Evolutionary conservation across 306 rosid genomes (phyloP).

Genomic region (Biancaea sappan): DNA sequence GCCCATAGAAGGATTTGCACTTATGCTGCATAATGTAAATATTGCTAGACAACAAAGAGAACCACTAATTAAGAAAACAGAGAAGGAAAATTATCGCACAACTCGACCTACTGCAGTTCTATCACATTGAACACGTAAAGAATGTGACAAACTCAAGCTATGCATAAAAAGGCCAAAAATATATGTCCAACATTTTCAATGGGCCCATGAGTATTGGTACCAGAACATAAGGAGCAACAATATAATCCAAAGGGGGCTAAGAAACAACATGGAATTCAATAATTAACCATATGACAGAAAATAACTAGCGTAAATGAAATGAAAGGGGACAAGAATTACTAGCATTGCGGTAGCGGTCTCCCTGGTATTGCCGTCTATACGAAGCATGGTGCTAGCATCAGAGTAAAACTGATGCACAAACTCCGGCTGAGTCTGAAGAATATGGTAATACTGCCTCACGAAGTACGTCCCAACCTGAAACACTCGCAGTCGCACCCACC

Average conservation of each 20-base stretch:
- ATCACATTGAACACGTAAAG: not conserved
- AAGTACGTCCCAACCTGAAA: constrained; percentile 92
- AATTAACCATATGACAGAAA: not conserved
- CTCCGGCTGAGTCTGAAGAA: constrained; percentile 89
- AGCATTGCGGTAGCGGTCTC: constrained; percentile 88
- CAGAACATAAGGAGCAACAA: not conserved
- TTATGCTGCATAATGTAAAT: not conserved
- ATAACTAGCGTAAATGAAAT: not conserved
- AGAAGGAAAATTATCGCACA: not conserved
- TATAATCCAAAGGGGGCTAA: not conserved
- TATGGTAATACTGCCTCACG: constrained; percentile 94
- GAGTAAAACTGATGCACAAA: constrained; percentile 92
- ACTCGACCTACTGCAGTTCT: not conserved
- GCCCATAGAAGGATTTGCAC: not conserved
- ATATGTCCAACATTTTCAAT: not conserved
- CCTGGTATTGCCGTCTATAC: constrained; percentile 69
- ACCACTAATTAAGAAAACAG: not conserved
- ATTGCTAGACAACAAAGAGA: not conserved
- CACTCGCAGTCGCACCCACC: not conserved
- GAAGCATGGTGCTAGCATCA: constrained; percentile 87
- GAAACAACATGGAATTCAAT: not conserved
- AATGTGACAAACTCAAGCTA: not conserved
- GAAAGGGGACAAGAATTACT: constrained; percentile 38
- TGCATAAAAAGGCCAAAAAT: not conserved
- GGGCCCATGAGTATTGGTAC: not conserved